Evolutionary conservation across 805 yeast species (phyloP).

Genomic region (Wickerhamiella dianesei): DNA sequence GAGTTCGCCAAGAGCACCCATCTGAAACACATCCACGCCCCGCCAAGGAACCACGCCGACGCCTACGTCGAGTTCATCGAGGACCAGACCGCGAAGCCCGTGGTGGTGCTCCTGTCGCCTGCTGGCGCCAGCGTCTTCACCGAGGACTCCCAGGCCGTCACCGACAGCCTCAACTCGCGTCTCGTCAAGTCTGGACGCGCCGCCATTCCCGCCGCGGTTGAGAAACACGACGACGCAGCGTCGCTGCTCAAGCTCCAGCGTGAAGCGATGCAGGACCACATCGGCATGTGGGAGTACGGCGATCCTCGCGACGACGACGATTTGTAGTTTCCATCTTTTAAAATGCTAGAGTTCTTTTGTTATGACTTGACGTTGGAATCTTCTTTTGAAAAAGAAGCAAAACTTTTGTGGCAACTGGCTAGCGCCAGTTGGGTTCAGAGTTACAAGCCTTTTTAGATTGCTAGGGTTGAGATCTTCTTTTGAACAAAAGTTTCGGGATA

Average conservation of each 20-base stretch:
- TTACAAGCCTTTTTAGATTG: too few relatives aligned
- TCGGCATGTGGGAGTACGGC: slow-evolving; percentile 67
- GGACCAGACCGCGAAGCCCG: slow-evolving; percentile 34
- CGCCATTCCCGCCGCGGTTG: slow-evolving; percentile 29
- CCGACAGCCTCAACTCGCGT: slow-evolving; percentile 46
- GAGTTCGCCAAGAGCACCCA: slow-evolving; percentile 44
- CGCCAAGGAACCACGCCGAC: slow-evolving; percentile 45
- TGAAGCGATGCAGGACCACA: slow-evolving; percentile 36
- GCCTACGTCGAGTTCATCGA: slow-evolving; percentile 45
- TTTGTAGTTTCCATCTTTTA: slow-evolving; percentile 8
- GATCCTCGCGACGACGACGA: slow-evolving; percentile 51
- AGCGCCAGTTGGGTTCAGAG: too few relatives aligned
- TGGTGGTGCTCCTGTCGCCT: slow-evolving; percentile 34
- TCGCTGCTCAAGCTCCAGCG: slow-evolving; percentile 33
- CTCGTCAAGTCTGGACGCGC: slow-evolving; percentile 49
- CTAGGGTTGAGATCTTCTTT: too few relatives aligned
- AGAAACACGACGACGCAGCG: slow-evolving; percentile 25
- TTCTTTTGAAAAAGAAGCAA: too few relatives aligned
- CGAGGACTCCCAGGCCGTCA: slow-evolving; percentile 38
- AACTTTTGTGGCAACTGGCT: too few relatives aligned
- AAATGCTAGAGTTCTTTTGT: too few relatives aligned
- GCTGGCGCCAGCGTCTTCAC: slow-evolving; percentile 39
- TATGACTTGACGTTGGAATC: too few relatives aligned
- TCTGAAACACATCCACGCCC: slow-evolving; percentile 41
- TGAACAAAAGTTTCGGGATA: too few relatives aligned